Base-by-base conservation (phyloP, 352 stramenopile genomes). In the Globisporangium nunn region DNA sequence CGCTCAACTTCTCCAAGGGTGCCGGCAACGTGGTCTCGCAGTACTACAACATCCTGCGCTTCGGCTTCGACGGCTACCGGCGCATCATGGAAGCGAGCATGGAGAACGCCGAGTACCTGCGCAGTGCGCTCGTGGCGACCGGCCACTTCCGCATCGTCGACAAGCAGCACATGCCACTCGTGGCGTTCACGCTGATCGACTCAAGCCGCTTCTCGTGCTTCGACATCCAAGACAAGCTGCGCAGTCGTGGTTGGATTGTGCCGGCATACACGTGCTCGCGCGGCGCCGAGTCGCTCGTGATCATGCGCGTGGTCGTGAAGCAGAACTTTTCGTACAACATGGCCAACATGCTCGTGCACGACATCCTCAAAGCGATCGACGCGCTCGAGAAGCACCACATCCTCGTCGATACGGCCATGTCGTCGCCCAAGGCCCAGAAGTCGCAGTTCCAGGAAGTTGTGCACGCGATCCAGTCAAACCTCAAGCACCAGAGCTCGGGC, bases 11-110 rank as follows among this genome's bases (percentile, higher is more conserved):
- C 52, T 95, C 81, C 50, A 94, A 96, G 64, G 88, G 89, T 30
- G 91, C 91, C 0, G 81, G 85, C 40, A 95, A 93, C 54, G 85
- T 96, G 35, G 64, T 96, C 11, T 84, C 83, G 15, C 87, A 97
- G 70, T 97, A 96, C 67, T 97, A 97, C 75, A 97, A 97, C 75
- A 89, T 97, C 56, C 59, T 98, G 56, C 87, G 91, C 29, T 89
- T 97, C 53, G 91, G 91, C 41, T 90, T 85, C 46, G 80, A 96
- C 8, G 91, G 91, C 52, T 98, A 96, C 74, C 75, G 67, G 15
- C 67, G 59, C 47, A 96, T 96, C 62, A 91, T 96, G 78, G 73
- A 94, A 53, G 82, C 87, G n/a, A 91, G 82, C 55, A 94, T 97
- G 87, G 63, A 87, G 54, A 95, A 91, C 23, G 85, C 90, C 6